These are phyloP conservation scores for Trametes cubensis DNA, from an alignment of 768 basidiomycete species.

Conservation along the genomic window DNA sequence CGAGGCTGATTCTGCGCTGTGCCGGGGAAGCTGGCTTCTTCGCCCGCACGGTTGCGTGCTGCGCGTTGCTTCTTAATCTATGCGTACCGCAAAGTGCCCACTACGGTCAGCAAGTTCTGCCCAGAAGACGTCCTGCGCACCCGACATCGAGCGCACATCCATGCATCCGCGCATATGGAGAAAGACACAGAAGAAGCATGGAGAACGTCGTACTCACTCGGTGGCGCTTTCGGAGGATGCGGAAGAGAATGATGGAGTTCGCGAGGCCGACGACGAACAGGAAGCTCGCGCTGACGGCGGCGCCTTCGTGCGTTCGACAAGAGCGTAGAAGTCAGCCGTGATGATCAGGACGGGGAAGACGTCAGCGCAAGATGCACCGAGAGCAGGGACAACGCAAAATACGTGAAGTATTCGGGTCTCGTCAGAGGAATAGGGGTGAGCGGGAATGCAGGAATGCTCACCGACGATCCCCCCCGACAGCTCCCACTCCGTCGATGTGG, in stretches of 20 bases:
- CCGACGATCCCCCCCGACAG: conserved; percentile 76
- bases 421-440: background rate
- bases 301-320: conserved; percentile 40
- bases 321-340: background rate
- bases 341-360: background rate
- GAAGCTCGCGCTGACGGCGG: conserved; percentile 75
- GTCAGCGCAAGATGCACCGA: background rate
- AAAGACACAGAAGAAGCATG: background rate
- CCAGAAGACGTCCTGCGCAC: too few relatives aligned
- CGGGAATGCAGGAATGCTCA: conserved; percentile 30
- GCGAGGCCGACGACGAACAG: conserved; percentile 74
- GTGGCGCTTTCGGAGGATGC: conserved; percentile 55
- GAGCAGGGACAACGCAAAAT: background rate
- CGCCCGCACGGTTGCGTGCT: conserved; percentile 22
- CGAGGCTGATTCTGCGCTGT: background rate
- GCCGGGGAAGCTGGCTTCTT: conserved; percentile 8
- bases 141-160: background rate
- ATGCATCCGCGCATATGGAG: background rate
- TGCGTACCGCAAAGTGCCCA: background rate
- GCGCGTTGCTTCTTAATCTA: conserved; percentile 31
- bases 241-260: conserved; percentile 72
- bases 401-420: background rate
- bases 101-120: too few relatives aligned
- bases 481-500: conserved; percentile 56
- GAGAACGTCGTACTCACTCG: conserved; percentile 37